Base-by-base conservation (phyloP, 1,284 basidiomycete species). In the Boletus hoseneyae region DNA sequence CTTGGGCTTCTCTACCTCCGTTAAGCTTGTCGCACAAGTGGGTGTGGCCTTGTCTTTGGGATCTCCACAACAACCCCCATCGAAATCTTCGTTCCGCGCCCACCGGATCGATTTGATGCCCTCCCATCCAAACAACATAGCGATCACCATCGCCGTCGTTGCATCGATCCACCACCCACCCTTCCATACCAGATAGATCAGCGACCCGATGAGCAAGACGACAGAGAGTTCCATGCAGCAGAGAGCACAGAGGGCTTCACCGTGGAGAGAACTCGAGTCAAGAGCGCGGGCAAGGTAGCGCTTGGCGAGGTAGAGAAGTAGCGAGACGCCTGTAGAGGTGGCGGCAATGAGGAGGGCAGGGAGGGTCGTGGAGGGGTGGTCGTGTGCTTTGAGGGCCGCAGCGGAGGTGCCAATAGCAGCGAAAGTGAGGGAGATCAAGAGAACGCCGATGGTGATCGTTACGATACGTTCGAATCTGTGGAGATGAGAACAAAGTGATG, bases 131-230 rank as follows among this genome's bases (percentile, higher is more conserved):
- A 77, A 77, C 42, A 76, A 48, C 6, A 72, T 5, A 6, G 67
- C 70, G 15, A 77, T 62, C 7, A 69, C 47, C 19, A 77, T 63
- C 1, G 72, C 65, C 2, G 76, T 75, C 12, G 69, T 68, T 8
- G 68, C 57, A 49, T 77, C 75, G 5, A 76, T 62, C 75, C 76
- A 77, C 76, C 75, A 77, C 0, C 75, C 75, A 12, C 70, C 69
- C 0, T 40, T 9, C 18, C 7, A 25, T 34, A 32, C 25, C 10
- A 66, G 60, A 43, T 62, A 74, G 15, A 73, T 55, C 18, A 70
- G 42, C 1, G 70, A 68, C 6, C 71, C 69, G 4, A 69, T 18
- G 44, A 73, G 64, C 13, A 71, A 43, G 7, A 70, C 68, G n/a
- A 59, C 23, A 3, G 69, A 72, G 38, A 71, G 70, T 40, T 73